Evolutionary conservation across 2,329 filamentous ascomycete genomes (phyloP).

Genomic region (Macrophomina pseudophaseolina): DNA sequence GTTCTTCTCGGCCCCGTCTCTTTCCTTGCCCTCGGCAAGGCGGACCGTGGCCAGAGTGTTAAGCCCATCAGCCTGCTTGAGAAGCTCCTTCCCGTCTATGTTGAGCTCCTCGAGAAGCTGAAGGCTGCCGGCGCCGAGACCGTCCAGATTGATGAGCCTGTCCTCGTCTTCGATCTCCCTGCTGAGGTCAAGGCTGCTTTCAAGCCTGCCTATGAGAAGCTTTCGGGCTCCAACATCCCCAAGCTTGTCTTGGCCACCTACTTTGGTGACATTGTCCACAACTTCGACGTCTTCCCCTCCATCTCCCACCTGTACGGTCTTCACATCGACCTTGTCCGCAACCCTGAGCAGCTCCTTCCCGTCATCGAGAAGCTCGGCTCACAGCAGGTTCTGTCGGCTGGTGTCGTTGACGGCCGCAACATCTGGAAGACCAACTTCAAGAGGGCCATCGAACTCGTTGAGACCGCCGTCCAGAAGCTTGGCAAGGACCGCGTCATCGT

Average conservation of each 20-base stretch:
- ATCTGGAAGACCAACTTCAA: constrained; percentile 99
- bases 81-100: constrained; percentile 93
- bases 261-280: constrained; percentile 99
- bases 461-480: constrained; percentile 91
- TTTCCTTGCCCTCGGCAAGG: constrained; percentile 97
- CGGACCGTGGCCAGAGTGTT: constrained; percentile 91
- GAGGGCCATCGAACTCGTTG: constrained; percentile 86
- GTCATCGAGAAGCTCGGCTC: constrained; percentile 82
- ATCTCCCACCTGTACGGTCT: constrained; percentile 76
- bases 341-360: constrained; percentile 94
- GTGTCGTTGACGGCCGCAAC: constrained; percentile 98
- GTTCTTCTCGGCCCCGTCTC: constrained; percentile 95
- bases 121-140: constrained; percentile 95
- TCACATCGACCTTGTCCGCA: constrained; percentile 95
- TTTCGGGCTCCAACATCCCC: constrained; percentile 80
- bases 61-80: constrained; percentile 92
- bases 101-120: constrained; percentile 88
- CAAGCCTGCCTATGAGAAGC: constrained; percentile 95
- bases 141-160: constrained; percentile 97
- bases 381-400: constrained; percentile 88
- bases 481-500: constrained; percentile 98
- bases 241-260: constrained; percentile 93
- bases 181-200: constrained; percentile 93
- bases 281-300: constrained; percentile 86
- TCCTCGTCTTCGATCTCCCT: constrained; percentile 92